A percentile compares a stretch with the other conserved stretches of the same genome.
Evolutionary conservation across 202 grass and related monocot genomes (phyloP).

Genomic region (Setaria italica): DNA sequence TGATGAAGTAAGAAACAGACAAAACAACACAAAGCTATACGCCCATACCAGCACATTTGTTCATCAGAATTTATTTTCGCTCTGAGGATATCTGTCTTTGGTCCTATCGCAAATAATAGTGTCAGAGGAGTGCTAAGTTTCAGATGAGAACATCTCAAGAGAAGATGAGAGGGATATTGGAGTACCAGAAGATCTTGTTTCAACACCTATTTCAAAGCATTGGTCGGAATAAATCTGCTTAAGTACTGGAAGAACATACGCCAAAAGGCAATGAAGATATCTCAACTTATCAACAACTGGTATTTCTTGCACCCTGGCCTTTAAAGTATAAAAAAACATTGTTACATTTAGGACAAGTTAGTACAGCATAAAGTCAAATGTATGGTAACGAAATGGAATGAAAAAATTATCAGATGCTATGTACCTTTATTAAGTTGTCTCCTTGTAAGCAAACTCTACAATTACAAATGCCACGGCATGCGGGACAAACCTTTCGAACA

Average conservation of each 20-base stretch:
- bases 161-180: constrained; percentile 19
- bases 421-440: constrained; percentile 92
- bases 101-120: constrained; percentile 50
- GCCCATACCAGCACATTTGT: constrained; percentile 89
- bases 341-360: constrained; percentile 20
- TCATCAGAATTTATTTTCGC: constrained; percentile 86
- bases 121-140: constrained; percentile 34
- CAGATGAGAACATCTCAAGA: constrained; percentile 21
- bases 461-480: constrained; percentile 96
- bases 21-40: constrained; percentile 18
- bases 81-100: constrained; percentile 81
- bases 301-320: constrained; percentile 94
- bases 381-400: constrained; percentile 25
- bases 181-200: constrained; percentile 85
- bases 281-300: constrained; percentile 79
- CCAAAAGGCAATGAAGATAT: constrained; percentile 95
- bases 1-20: constrained; percentile 33
- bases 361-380: constrained; percentile 15
- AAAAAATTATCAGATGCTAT: constrained; percentile 37
- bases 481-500: constrained; percentile 83
- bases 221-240: constrained; percentile 83
- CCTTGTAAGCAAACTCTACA: constrained; percentile 86
- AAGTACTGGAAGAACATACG: constrained; percentile 81
- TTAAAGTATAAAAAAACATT: constrained; percentile 32
- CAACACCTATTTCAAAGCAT: constrained; percentile 91